Evolutionary conservation across 2,329 filamentous ascomycete species (phyloP).

Genomic region (Bipolaris victoriae): DNA sequence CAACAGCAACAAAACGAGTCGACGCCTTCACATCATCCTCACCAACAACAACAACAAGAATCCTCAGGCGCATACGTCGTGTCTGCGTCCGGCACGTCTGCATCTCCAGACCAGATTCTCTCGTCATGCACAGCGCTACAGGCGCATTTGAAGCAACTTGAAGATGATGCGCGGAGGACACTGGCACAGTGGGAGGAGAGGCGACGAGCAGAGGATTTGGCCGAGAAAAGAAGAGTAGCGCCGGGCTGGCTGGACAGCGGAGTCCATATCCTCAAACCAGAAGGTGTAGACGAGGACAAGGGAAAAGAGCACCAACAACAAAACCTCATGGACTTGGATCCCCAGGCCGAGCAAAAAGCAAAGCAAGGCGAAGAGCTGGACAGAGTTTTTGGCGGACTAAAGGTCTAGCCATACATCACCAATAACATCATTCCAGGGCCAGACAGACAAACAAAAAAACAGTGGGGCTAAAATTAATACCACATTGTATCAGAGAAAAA

Average conservation of each 20-base stretch:
- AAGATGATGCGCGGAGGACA: constrained; percentile 70
- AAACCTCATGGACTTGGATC: constrained; percentile 28
- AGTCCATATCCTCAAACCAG: constrained; percentile 68
- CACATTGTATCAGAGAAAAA: constrained; percentile 17
- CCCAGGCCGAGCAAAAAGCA: constrained; percentile 40
- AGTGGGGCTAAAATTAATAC: constrained; percentile 35
- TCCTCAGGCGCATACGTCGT: constrained; percentile 69
- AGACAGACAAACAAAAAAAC: not conserved
- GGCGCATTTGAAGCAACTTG: constrained; percentile 73
- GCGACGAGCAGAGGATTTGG: constrained; percentile 69
- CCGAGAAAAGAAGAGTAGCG: constrained; percentile 79
- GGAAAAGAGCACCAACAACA: constrained; percentile 28
- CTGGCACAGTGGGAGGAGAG: constrained; percentile 73
- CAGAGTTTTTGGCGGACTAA: constrained; percentile 71
- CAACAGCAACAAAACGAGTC: constrained; percentile 54
- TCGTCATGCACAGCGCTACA: constrained; percentile 80
- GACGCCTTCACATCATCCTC: constrained; percentile 10
- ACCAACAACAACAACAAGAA: constrained; percentile 21
- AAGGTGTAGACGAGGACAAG: constrained; percentile 51
- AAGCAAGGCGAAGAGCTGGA: constrained; percentile 66
- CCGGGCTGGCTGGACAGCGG: constrained; percentile 82
- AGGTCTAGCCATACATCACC: constrained; percentile 6
- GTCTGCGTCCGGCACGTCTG: constrained; percentile 77
- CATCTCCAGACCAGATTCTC: constrained; percentile 80
- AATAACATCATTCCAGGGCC: not conserved